Evolutionary conservation across 495 filamentous ascomycete species (phyloP), one percentile per base, ranked within the genome.

Genomic region (Jackrogersella multiformis): DNA sequence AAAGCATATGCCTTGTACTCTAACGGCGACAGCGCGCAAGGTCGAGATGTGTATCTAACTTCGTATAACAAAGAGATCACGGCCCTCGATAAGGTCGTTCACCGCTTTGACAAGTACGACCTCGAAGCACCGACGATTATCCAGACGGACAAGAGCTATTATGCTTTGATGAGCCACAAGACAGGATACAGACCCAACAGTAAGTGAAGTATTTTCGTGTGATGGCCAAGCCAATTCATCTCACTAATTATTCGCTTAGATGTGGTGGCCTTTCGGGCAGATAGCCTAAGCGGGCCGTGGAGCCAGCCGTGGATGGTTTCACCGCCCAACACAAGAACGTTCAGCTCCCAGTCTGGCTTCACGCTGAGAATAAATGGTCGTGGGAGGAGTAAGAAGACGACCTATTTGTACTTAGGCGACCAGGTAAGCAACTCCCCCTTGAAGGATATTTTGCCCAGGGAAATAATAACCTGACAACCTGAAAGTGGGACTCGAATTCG

Each of bases 331-430:
- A 84, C 81, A 0, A 71, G 82, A 13, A 80, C 82, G 0, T 84
- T 78, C 67, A 84, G 81, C 65, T 86, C 83, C 2, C 83, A 86
- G 56, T 84, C 81, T 6, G 80, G 81, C n/a, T 83, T 79, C 60
- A 76, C 76, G 0, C 58, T 86, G 9, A 74, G 74, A 23, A 83
- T 85, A 39, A 68, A 74, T 13, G 83, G 83, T 0, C 71, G 64
- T 0, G 77, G 78, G 41, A 78, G 77, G 69, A 86, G 64, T 0
- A 77, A 78, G 41, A 78, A 78, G 69, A 86, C 82, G 0, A 83
- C 83, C 0, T 77, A 85, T 36, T 68, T 86, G 3, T 86, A 86
- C 53, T 56, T 86, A 1, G 83, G 81, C 7, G 80, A 83, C 52
- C 74, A 69, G 64, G 73, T 75, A 45, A 52, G 62, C 16, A 6